These are phyloP conservation scores for Calonectria pteridis DNA, from an alignment of 2,329 filamentous ascomycete genomes.

Conservation along the genomic window DNA sequence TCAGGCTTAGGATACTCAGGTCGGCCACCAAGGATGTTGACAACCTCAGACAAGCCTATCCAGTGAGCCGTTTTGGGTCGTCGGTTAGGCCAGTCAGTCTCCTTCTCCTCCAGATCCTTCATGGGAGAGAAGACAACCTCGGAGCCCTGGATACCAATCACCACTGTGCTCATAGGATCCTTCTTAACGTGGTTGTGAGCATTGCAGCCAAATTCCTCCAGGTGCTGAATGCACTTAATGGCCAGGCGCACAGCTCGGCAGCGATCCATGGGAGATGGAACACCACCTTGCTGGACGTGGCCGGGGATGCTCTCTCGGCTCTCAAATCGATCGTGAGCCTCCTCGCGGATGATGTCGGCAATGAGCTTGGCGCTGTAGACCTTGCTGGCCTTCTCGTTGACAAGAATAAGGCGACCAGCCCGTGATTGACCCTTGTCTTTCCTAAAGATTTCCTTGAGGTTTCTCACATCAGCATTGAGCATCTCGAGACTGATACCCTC, in stretches of 20 bases:
- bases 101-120: slow-evolving; percentile 81
- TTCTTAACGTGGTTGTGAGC: slow-evolving; percentile 75
- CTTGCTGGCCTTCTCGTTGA: slow-evolving; percentile 93
- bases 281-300: slow-evolving; percentile 94
- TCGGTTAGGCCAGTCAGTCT: slow-evolving; percentile 94
- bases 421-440: slow-evolving; percentile 89
- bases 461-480: slow-evolving; percentile 89
- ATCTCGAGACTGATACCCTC: slow-evolving; percentile 95
- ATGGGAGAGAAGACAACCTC: slow-evolving; percentile 90
- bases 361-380: slow-evolving; percentile 95
- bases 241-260: slow-evolving; percentile 91
- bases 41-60: slow-evolving; percentile 82
- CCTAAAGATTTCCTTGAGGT: slow-evolving; percentile 87
- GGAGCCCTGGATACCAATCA: slow-evolving; percentile 94
- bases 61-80: slow-evolving; percentile 89
- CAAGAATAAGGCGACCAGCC: slow-evolving; percentile 93
- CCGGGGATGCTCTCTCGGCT: slow-evolving; percentile 91
- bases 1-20: slow-evolving; percentile 66
- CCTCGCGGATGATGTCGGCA: slow-evolving; percentile 94
- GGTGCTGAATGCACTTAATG: slow-evolving; percentile 93
- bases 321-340: slow-evolving; percentile 92
- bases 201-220: slow-evolving; percentile 81
- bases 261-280: slow-evolving; percentile 95
- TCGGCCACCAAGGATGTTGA: slow-evolving; percentile 86
- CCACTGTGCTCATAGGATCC: slow-evolving; percentile 79